Evolutionary conservation across 306 rosid species (phyloP), one percentile per base, ranked within the genome.

Genomic region (Lathyrus sativus): DNA sequence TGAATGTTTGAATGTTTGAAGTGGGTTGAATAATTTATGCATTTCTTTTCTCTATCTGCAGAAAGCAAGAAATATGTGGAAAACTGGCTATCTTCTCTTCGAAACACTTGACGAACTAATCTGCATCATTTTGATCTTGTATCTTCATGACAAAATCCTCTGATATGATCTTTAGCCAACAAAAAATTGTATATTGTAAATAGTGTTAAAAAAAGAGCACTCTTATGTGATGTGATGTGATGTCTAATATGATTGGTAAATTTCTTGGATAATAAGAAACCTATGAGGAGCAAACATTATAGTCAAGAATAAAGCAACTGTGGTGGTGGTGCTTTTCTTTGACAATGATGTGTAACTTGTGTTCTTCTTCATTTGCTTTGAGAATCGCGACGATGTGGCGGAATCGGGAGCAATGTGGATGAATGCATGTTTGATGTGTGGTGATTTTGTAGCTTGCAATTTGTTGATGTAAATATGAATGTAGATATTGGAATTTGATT

Each of bases 51-150:
- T 8, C 9, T 35, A 11, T 74, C 10, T 79, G 82, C 97, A 93
- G 99, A 83, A 56, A 82, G 88, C 91, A 86, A 78, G 79, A 88
- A 82, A 62, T 83, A 76, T 71, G 87, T 90, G 87, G 90, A 93
- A 81, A 83, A 85, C 71, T 86, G 87, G 90, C 90, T 90, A 58
- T 83, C 97, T 51, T 74, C 96, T 72, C 85, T 93, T 39, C 73
- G 80, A 74, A 93, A 77, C 70, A 74, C 83, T 82, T 92, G 87
- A 87, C 65, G 67, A 62, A 28, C 66, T 56, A 63, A 37, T 26
- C 18, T 29, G 35, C 14, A 17, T 56, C 71, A 17, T 33, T 76
- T 42, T 70, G 72, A 37, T 44, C 62, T 65, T 57, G 46, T 58
- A 19, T 71, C 67, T 66, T 65, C 48, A 51, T 74, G 45, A 65